Evolutionary conservation across 2,329 filamentous ascomycete genomes (phyloP), one percentile per base, ranked within the genome.

Genomic region (Fusarium drepaniforme): DNA sequence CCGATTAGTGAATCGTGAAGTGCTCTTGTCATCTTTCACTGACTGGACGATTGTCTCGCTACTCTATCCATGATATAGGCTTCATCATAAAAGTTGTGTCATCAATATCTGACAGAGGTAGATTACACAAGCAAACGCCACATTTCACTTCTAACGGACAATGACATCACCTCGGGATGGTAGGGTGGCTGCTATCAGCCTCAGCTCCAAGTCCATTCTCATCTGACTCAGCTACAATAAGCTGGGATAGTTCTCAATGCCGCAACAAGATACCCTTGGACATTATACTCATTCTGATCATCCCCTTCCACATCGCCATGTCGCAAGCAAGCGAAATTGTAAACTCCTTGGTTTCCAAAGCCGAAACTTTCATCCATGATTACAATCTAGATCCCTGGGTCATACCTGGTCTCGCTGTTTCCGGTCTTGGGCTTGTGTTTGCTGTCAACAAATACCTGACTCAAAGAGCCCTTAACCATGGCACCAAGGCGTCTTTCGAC

Each of bases 401-500:
- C 9, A 11, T n/a, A 4, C 23, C 16, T 1, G 16, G 49, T n/a
- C 16, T 53, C 18, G 16, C 30, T n/a, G 5, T 30, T 18, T 42
- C 57, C 5, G 35, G 57, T 3, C 57, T 60, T 8, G 57, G 57
- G 6, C 4, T 60, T 16, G 16, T 28, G 16, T 60, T 30, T 38
- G 35, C 23, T 42, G 3, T 66, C 11, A 66, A 66, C 30, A 23
- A 30, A 38, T n/a, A 13, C 37, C 38, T 44, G 4, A 51, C 21
- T 13, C 40, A 35, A 25, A n/a, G 42, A 7, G 64, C 56, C 9
- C 60, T 82, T 28, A 81, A 85, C 68, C 84, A 85, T 69, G 87
- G 84, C 82, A 83, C 75, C 0, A 80, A 73, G 9, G 86, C 87
- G 67, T 77, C 75, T 18, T 88, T 87, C 79, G 82, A 86, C 60